phyloP scores from a whole-genome alignment of 495 filamentous ascomycete genomes.

The Paragyromitra xinjiangensis region DNA sequence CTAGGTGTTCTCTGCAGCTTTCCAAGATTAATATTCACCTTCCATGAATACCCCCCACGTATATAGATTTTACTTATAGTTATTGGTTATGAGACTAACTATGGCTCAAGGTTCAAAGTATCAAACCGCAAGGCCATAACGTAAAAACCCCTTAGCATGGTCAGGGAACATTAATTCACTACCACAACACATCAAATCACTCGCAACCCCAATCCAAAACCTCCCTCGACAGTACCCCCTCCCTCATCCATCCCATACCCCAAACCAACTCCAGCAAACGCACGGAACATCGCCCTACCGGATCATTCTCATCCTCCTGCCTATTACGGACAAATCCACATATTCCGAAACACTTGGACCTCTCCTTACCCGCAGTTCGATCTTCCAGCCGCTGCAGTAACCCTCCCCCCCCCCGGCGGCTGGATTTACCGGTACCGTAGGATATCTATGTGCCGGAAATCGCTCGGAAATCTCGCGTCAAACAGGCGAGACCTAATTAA shows the following conservation, averaged over 20 bases:
- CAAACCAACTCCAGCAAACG: background rate
- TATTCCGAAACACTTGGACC: background rate
- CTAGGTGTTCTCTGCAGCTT: background rate
- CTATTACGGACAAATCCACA: background rate
- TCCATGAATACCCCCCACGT: background rate
- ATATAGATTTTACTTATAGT: background rate
- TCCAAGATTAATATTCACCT: background rate
- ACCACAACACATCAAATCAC: background rate
- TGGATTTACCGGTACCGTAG: slow-evolving; percentile 19
- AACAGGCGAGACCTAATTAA: background rate
- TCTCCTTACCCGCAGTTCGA: background rate
- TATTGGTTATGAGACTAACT: background rate
- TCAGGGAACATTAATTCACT: background rate
- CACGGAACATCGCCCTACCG: background rate
- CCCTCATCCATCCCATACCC: background rate
- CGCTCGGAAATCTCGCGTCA: background rate
- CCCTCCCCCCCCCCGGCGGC: background rate
- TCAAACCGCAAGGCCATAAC: background rate
- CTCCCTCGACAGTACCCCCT: background rate
- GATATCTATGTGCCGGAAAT: slow-evolving; percentile 11
- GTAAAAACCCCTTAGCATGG: background rate
- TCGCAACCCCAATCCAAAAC: slow-evolving; percentile 4
- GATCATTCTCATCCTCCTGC: background rate
- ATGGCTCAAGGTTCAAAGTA: background rate
- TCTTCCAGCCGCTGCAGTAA: background rate